Percentiles rank a stretch among this genome's conserved stretches.
Conservation (phyloP, 768 basidiomycete genomes). For the Sarcomyxa edulis region DNA sequence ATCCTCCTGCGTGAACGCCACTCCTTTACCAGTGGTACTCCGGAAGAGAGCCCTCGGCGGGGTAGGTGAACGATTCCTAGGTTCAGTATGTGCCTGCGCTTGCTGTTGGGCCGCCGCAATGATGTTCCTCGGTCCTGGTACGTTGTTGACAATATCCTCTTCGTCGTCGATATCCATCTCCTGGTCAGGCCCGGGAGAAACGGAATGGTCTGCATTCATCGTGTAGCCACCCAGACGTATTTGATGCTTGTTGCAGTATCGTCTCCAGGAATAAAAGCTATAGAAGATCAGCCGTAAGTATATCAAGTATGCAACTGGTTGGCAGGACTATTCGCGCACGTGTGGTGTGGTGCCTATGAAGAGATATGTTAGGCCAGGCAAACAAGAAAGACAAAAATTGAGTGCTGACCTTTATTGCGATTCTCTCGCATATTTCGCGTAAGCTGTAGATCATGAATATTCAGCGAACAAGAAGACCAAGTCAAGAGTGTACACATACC, state of each 20-base stretch:
- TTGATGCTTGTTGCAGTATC: slow-evolving; percentile 91
- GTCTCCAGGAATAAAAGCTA: slow-evolving; percentile 87
- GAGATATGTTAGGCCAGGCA: slow-evolving; percentile 7
- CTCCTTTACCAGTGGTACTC: slow-evolving; percentile 87
- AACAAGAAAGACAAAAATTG: slow-evolving; percentile 3
- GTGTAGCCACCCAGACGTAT: slow-evolving; percentile 83
- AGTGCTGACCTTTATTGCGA: slow-evolving; percentile 67
- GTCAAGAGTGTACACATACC: slow-evolving; percentile 32
- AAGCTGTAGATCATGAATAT: slow-evolving; percentile 30
- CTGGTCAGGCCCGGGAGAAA: slow-evolving; percentile 36
- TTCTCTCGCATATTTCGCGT: slow-evolving; percentile 82
- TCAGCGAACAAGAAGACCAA: slow-evolving; percentile 2
- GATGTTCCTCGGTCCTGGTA: slow-evolving; percentile 37
- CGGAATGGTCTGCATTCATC: slow-evolving; percentile 60
- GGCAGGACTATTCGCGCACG: slow-evolving; percentile 38
- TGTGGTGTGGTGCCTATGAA: slow-evolving; percentile 84
- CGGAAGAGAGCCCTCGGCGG: slow-evolving; percentile 75
- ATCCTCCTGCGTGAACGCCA: slow-evolving; percentile 84
- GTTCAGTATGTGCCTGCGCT: slow-evolving; percentile 9
- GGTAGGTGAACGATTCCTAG: slow-evolving; percentile 70
- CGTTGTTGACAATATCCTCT: slow-evolving; percentile 23
- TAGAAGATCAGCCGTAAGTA: background rate
- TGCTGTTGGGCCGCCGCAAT: slow-evolving; percentile 33
- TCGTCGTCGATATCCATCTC: slow-evolving; percentile 41
- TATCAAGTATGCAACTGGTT: background rate